Evolutionary conservation across 2,329 filamentous ascomycete species (phyloP), one percentile per base, ranked within the genome.

Genomic region (Cladophialophora exuberans): DNA sequence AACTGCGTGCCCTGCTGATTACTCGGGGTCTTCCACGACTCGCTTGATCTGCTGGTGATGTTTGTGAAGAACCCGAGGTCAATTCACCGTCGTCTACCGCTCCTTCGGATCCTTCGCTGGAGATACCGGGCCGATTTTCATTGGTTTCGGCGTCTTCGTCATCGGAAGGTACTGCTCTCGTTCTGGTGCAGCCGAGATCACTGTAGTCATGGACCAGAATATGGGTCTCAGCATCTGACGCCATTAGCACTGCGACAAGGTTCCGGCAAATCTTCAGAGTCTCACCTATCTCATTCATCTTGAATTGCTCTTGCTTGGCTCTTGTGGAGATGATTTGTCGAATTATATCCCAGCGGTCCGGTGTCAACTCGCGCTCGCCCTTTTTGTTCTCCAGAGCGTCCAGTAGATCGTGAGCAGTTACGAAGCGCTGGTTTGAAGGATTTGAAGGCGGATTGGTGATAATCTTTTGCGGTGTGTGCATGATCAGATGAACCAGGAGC

Each of bases 401-500:
- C 7, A 60, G 30, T 20, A 65, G 45, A n/a, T 55, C 53, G 22
- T 23, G 38, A 25, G 62, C 62, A 17, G 33, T 59, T 11, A 65
- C 58, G 26, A 56, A 54, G 18, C 61, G 59, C 31, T 48, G 47
- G 15, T 51, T 48, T 28, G 25, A 39, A 10, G 15, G 44, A 28
- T 57, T 48, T 10, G 42, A 17, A 26, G 53, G 56, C 13, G 55
- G 58, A 41, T 57, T 61, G 9, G 56, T 56, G 11, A 59, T 58
- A 17, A 61, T 47, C 20, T 23, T 26, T 30, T 62, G 60, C 4
- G 61, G 63, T 10, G 63, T 65, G 20, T 58, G 44, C 49, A 60
- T 59, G 20, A 65, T 54, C 10, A 65, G 55, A 39, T 66, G 64
- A 3, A 61, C 56, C 18, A 66, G 41, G 1, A 69, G 60, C 11